Percentiles rank a stretch among this genome's conserved stretches.
phyloP scores from a whole-genome alignment of 805 yeast species.

The Peterozyma toletana region DNA sequence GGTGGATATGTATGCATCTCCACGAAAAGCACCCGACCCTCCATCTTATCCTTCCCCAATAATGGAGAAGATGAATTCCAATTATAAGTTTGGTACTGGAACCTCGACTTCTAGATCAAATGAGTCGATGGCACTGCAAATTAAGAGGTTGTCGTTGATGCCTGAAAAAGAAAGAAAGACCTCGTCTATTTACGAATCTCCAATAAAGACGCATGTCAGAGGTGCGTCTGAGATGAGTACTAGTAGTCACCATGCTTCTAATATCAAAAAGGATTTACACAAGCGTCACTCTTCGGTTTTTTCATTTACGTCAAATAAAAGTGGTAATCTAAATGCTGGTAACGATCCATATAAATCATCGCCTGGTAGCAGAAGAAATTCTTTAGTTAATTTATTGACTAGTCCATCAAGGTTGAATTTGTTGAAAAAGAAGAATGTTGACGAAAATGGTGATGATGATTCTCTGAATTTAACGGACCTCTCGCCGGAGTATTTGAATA shows the following conservation, averaged over 20 bases:
- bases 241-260: slow-evolving; percentile 12
- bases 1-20: slow-evolving; percentile 38
- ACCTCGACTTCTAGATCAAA: not conserved
- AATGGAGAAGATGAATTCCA: slow-evolving; percentile 8
- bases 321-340: slow-evolving; percentile 1
- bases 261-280: slow-evolving; percentile 28
- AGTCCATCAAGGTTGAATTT: slow-evolving; percentile 8
- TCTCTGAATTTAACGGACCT: slow-evolving; percentile 12
- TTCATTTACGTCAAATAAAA: slow-evolving; percentile 33
- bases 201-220: slow-evolving; percentile 29
- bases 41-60: slow-evolving; percentile 31
- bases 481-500: not conserved
- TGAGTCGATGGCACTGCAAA: slow-evolving; percentile 1
- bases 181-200: slow-evolving; percentile 33
- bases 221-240: slow-evolving; percentile 34
- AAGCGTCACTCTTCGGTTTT: slow-evolving; percentile 57
- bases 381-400: slow-evolving; percentile 6
- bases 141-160: slow-evolving; percentile 5
- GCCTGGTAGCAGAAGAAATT: slow-evolving; percentile 5
- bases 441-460: slow-evolving; percentile 10
- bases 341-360: slow-evolving; percentile 6
- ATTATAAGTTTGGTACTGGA: slow-evolving; percentile 17
- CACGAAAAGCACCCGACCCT: slow-evolving; percentile 70
- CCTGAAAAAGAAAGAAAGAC: slow-evolving; percentile 6
- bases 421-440: slow-evolving; percentile 5